phyloP scores from a whole-genome alignment of 2,329 filamentous ascomycete species.

The Xylaria sp. region DNA sequence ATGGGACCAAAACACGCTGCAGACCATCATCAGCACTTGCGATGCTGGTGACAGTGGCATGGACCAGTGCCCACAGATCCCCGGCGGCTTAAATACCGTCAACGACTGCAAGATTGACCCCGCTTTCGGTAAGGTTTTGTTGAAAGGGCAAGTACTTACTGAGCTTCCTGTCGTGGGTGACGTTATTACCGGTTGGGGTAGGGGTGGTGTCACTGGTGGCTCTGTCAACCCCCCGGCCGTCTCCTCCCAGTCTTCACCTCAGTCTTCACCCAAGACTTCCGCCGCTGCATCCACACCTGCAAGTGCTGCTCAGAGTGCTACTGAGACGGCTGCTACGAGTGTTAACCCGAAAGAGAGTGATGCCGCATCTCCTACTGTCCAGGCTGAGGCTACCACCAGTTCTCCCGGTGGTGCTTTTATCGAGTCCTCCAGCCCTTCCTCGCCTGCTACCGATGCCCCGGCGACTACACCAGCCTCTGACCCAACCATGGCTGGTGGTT shows the following conservation, averaged over 20 bases:
- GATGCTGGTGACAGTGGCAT: slow-evolving; percentile 68
- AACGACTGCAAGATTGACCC: slow-evolving; percentile 62
- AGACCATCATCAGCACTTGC: slow-evolving; percentile 74
- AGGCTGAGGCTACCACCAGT: slow-evolving; percentile 34
- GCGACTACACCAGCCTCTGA: slow-evolving; percentile 41
- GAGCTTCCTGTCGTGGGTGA: slow-evolving; percentile 66
- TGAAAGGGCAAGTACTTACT: slow-evolving; percentile 52
- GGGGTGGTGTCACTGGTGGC: slow-evolving; percentile 49
- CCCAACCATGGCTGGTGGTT: slow-evolving; percentile 35
- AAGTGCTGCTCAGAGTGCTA: slow-evolving; percentile 7
- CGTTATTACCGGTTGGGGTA: slow-evolving; percentile 60
- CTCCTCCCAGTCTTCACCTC: slow-evolving; percentile 21
- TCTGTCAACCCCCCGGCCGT: slow-evolving; percentile 29
- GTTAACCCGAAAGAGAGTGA: slow-evolving; percentile 20
- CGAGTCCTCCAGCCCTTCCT: slow-evolving; percentile 33
- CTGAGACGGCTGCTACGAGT: slow-evolving; percentile 12
- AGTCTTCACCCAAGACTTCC: slow-evolving; percentile 17
- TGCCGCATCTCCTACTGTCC: slow-evolving; percentile 24
- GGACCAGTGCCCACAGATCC: slow-evolving; percentile 69
- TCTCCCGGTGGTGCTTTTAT: slow-evolving; percentile 52
- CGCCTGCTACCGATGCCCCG: slow-evolving; percentile 36
- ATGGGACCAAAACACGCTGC: slow-evolving; percentile 73
- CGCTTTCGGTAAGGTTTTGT: slow-evolving; percentile 58
- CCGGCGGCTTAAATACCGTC: slow-evolving; percentile 61
- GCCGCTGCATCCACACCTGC: slow-evolving; percentile 2